These are phyloP conservation scores for Phytophthora nicotianae DNA, from an alignment of 352 stramenopile genomes.

Conservation along the genomic window DNA sequence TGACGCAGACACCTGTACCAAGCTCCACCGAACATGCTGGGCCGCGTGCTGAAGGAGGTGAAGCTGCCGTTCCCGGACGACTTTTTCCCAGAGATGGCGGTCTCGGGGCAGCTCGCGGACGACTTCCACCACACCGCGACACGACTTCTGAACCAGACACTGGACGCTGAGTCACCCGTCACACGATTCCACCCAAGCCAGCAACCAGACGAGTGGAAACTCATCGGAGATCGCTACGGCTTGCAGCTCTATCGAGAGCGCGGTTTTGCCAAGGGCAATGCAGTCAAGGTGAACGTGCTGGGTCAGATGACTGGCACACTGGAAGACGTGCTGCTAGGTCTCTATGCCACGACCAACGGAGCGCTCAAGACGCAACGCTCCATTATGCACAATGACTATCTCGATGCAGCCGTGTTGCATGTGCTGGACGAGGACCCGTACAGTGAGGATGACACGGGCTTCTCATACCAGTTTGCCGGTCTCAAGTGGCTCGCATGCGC, in stretches of 20 bases:
- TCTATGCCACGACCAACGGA: slow-evolving; percentile 53
- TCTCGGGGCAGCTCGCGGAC: slow-evolving; percentile 41
- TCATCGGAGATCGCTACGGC: slow-evolving; percentile 53
- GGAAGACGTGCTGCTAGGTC: slow-evolving; percentile 66
- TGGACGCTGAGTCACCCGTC: slow-evolving; percentile 48
- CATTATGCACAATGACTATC: slow-evolving; percentile 64
- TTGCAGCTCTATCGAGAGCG: slow-evolving; percentile 67
- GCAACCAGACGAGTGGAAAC: slow-evolving; percentile 62
- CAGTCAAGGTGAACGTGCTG: slow-evolving; percentile 53
- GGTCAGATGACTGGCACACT: slow-evolving; percentile 57
- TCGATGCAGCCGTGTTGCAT: slow-evolving; percentile 63
- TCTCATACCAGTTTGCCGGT: slow-evolving; percentile 57
- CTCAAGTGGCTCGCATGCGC: slow-evolving; percentile 68
- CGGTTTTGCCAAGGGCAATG: slow-evolving; percentile 52
- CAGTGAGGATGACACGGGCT: slow-evolving; percentile 54
- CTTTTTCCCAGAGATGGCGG: slow-evolving; percentile 59
- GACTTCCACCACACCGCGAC: slow-evolving; percentile 43
- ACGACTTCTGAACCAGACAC: slow-evolving; percentile 43
- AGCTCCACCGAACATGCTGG: slow-evolving; percentile 38
- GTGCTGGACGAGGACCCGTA: slow-evolving; percentile 61
- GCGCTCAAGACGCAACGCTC: slow-evolving; percentile 63
- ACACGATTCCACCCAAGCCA: slow-evolving; percentile 60
- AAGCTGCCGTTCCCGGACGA: slow-evolving; percentile 68
- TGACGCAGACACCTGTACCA: neutral
- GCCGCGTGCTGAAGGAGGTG: slow-evolving; percentile 66